phyloP scores from a whole-genome alignment of 345 rosid genomes.

The Triadica sebifera region DNA sequence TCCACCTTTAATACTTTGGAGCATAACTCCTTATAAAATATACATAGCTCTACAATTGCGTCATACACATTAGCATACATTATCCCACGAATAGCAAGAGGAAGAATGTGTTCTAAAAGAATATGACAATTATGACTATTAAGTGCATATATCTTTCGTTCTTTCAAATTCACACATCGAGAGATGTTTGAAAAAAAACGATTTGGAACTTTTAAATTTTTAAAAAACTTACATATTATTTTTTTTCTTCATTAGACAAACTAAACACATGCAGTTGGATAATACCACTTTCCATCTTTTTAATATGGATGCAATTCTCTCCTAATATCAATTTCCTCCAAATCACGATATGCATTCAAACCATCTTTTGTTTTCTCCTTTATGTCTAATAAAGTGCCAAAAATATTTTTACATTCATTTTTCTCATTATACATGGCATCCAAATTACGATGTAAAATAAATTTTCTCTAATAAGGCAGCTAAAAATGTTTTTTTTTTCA shows the following conservation, averaged over 20 bases:
- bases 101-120: no score
- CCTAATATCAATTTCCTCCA: not conserved
- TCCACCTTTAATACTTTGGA: not conserved
- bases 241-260: not conserved
- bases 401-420: slow-evolving; percentile 7
- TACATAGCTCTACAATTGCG: not conserved
- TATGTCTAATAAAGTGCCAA: not conserved
- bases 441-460: not conserved
- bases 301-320: not conserved
- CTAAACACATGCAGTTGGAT: slow-evolving; percentile 10
- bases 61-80: not conserved
- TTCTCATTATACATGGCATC: slow-evolving; percentile 20
- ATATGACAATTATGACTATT: slow-evolving; percentile 10
- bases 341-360: not conserved
- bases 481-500: slow-evolving; percentile 4
- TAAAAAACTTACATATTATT: not conserved
- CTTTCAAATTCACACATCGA: not conserved
- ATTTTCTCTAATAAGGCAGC: not conserved
- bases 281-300: not conserved
- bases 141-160: not conserved
- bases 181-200: not conserved
- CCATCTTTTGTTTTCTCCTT: slow-evolving; percentile 13
- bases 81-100: not conserved
- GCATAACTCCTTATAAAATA: slow-evolving; percentile 6
- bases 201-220: not conserved